Evolutionary conservation across 768 basidiomycete genomes (phyloP), one percentile per base, ranked within the genome.

Genomic region (Roridomyces roridus): DNA sequence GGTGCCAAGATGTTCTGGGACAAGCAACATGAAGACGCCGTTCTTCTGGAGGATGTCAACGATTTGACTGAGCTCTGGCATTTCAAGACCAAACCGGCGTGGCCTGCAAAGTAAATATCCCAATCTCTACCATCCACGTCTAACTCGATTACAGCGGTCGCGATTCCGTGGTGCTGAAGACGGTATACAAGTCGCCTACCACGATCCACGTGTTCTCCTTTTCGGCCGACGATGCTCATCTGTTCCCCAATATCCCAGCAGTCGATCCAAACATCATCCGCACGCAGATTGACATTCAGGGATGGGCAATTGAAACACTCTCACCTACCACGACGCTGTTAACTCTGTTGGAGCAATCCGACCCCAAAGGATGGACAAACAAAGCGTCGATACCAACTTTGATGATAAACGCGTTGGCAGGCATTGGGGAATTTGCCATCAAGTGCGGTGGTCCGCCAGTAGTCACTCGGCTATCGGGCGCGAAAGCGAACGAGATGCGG

Each of bases 261-360:
- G 77, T 74, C 1, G 92, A 91, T 45, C 86, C 90, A 0, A 89
- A 84, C 62, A 82, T 90, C 46, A 96, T 97, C 59, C 89, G 96
- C 7, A 93, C 92, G 0, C 96, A 98, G 70, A 88, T 96, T n/a
- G 95, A 97, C 69, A 78, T 99, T n/a, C 95, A 94, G 74, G 97
- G 96, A 43, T 98, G 96, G 92, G 92, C 96, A 1, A 94, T 99
- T 64, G 96, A 98, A 72, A 84, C 91, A 0, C 78, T 99, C 9
- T 98, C 96, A 1, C 97, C 96, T 0, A 98, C 87, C 3, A 98
- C 97, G 2, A 97, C 96, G 0, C 85, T 92, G 11, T 85, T 99
- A 58, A 97, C 95, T 0, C 77, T 99, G 1, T 82, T 99, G 5
- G 96, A 98, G 67, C 97, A 98, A 72, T 95, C 93, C 11, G 96